Conservation (phyloP, 176 grass and related monocot genomes). For the Carex myosuroides region DNA sequence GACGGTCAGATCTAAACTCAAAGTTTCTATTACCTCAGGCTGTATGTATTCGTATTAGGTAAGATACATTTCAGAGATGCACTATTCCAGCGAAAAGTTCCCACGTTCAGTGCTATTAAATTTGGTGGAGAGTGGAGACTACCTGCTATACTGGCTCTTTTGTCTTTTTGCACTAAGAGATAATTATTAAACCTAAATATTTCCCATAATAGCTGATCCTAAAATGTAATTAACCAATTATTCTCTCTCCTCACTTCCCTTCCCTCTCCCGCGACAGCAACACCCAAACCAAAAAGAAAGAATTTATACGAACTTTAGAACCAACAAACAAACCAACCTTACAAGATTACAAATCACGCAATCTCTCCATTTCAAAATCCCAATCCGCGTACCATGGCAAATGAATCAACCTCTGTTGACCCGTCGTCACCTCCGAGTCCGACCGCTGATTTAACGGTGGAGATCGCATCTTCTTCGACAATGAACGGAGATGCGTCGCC, state of each 20-base stretch:
- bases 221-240: background rate
- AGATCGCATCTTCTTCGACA: background rate
- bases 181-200: no score
- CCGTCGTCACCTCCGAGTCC: background rate
- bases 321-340: background rate
- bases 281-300: slow-evolving; percentile 10
- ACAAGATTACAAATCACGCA: slow-evolving; percentile 9
- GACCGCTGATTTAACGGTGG: background rate
- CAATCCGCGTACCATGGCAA: background rate
- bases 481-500: slow-evolving; percentile 21
- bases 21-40: no score
- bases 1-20: no score
- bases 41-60: background rate
- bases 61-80: background rate
- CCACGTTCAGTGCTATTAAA: background rate
- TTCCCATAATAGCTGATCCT: no score
- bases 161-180: no score
- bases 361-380: background rate
- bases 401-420: background rate
- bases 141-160: background rate
- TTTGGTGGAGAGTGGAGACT: background rate
- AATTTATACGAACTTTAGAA: background rate
- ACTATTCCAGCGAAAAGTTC: background rate
- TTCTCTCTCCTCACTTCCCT: background rate
- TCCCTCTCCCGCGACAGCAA: slow-evolving; percentile 23